phyloP scores from a whole-genome alignment of 106 monocot species.

The Allium fistulosum region DNA sequence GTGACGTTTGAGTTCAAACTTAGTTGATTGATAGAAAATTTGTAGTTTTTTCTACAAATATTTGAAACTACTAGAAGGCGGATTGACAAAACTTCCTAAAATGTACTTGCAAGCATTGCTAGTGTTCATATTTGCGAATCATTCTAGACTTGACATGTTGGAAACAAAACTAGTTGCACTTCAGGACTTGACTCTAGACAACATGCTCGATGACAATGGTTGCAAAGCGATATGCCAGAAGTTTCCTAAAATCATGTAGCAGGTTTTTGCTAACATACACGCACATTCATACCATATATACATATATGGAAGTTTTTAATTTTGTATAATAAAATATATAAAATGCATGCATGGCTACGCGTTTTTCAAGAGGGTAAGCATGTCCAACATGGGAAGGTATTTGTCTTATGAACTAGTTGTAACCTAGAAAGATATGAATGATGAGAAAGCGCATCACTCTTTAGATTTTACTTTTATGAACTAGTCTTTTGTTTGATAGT shows the following conservation, averaged over 20 bases:
- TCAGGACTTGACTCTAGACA: slow-evolving; percentile 59
- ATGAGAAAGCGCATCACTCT: slow-evolving; percentile 60
- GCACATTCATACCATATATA: no score
- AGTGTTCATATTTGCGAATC: slow-evolving; percentile 62
- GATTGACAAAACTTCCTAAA: neutral
- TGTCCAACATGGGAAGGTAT: slow-evolving; percentile 80
- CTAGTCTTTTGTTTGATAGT: slow-evolving; percentile 72
- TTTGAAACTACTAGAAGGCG: neutral
- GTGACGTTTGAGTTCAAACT: no score
- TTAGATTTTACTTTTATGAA: slow-evolving; percentile 82
- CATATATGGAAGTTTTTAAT: no score
- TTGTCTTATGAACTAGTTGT: slow-evolving; percentile 77
- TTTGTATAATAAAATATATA: no score
- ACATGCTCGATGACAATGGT: slow-evolving; percentile 56
- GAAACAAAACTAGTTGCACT: slow-evolving; percentile 64
- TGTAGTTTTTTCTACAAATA: neutral
- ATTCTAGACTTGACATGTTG: slow-evolving; percentile 78
- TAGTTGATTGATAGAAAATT: no score
- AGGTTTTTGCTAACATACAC: no score
- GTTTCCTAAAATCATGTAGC: slow-evolving; percentile 87
- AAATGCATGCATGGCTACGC: slow-evolving; percentile 54
- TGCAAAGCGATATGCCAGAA: slow-evolving; percentile 56
- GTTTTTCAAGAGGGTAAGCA: slow-evolving; percentile 50
- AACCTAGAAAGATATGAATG: slow-evolving; percentile 71
- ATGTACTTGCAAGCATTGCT: slow-evolving; percentile 29